phyloP scores from a whole-genome alignment of 2,329 filamentous ascomycete genomes.

The Pseudogymnoascus verrucosus region DNA sequence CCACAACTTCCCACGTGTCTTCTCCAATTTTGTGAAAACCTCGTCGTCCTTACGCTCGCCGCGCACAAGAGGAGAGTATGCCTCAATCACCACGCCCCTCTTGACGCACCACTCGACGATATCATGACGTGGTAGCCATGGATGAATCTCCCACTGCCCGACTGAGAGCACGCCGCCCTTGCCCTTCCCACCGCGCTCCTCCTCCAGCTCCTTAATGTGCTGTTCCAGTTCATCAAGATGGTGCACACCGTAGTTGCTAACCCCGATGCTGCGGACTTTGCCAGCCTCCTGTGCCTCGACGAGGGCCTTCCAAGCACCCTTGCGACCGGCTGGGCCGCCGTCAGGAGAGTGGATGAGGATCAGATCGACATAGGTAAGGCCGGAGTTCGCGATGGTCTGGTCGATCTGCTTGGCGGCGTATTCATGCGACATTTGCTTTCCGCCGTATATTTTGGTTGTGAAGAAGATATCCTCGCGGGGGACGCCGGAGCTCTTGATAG shows the following conservation, averaged over 20 bases:
- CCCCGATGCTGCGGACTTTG: conserved; percentile 52
- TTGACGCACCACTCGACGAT: conserved; percentile 70
- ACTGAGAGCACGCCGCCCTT: conserved; percentile 69
- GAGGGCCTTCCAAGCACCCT: conserved; percentile 53
- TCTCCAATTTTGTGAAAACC: conserved; percentile 53
- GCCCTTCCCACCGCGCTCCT: conserved; percentile 50
- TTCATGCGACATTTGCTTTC: conserved; percentile 50
- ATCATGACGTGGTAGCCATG: conserved; percentile 74
- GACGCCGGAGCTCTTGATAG: conserved; percentile 43
- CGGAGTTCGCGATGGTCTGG: conserved; percentile 48
- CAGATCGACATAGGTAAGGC: conserved; percentile 60
- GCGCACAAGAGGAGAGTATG: conserved; percentile 52
- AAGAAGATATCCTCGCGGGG: conserved; percentile 52
- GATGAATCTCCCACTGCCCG: conserved; percentile 85
- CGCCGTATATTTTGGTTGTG: conserved; percentile 52
- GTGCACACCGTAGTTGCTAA: conserved; percentile 59
- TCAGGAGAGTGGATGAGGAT: conserved; percentile 56
- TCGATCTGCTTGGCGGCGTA: conserved; percentile 56
- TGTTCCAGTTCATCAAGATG: conserved; percentile 53
- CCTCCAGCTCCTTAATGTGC: conserved; percentile 54
- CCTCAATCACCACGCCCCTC: conserved; percentile 54
- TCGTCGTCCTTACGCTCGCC: conserved; percentile 66
- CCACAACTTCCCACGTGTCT: conserved; percentile 65
- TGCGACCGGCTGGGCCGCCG: conserved; percentile 46
- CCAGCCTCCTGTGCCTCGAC: conserved; percentile 56